Evolutionary conservation across 305 asterid species (phyloP).

Genomic region (Fraxinus paxiana): DNA sequence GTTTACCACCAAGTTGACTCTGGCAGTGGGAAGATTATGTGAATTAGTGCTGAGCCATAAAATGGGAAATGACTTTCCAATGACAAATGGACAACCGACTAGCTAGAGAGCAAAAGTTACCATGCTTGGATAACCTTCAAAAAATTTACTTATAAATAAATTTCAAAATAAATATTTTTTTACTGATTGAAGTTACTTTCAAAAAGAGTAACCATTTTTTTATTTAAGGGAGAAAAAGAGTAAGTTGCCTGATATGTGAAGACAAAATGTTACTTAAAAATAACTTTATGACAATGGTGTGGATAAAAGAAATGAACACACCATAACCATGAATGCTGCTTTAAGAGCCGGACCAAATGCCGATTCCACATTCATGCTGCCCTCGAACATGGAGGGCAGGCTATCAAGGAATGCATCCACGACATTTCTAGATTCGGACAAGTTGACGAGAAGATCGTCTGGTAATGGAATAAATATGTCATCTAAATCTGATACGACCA

Average conservation of each 20-base stretch:
- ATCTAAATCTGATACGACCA: constrained; percentile 96
- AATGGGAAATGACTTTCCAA: constrained; percentile 10
- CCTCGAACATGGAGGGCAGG: constrained; percentile 87
- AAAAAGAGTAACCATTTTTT: neutral
- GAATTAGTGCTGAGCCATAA: constrained; percentile 18
- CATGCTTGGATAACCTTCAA: neutral
- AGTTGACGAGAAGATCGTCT: constrained; percentile 93
- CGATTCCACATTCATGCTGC: constrained; percentile 80
- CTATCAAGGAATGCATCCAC: constrained; percentile 93
- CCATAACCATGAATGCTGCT: constrained; percentile 95
- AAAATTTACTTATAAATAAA: neutral
- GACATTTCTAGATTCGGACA: constrained; percentile 89
- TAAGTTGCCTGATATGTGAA: neutral
- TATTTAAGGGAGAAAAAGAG: neutral
- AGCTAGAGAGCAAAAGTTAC: constrained; percentile 11
- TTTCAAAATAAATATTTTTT: neutral
- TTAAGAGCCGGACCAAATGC: constrained; percentile 99
- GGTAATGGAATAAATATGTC: constrained; percentile 93
- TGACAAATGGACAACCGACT: neutral
- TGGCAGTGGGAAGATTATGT: constrained; percentile 40
- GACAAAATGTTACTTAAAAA: neutral
- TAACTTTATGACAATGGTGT: neutral
- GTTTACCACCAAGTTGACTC: constrained; percentile 94
- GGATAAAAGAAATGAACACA: constrained; percentile 37
- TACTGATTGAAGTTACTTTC: neutral